A percentile compares a stretch with the other conserved stretches of the same genome.
phyloP scores from a whole-genome alignment of 495 filamentous ascomycete species.

The Xylaria telfairii region DNA sequence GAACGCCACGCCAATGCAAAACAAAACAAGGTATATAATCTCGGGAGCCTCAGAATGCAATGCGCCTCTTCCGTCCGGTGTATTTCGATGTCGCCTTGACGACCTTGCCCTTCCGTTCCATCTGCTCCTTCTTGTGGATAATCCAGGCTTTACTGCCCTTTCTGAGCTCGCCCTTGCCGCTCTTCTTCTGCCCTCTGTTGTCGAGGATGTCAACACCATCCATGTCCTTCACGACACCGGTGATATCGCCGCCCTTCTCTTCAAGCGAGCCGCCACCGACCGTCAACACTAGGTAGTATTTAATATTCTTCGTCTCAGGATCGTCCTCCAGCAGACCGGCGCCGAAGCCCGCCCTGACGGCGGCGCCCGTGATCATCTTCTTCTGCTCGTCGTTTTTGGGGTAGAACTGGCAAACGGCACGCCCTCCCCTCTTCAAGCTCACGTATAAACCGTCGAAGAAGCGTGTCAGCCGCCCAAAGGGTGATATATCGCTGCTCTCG shows the following conservation, averaged over 20 bases:
- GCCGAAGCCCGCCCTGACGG: slow-evolving; percentile 92
- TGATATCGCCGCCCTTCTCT: slow-evolving; percentile 75
- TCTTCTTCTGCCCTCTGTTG: slow-evolving; percentile 62
- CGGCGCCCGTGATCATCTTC: slow-evolving; percentile 86
- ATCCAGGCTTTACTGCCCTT: slow-evolving; percentile 94
- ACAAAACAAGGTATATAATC: slow-evolving; percentile 29
- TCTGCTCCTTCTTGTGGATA: slow-evolving; percentile 91
- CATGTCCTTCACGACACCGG: slow-evolving; percentile 83
- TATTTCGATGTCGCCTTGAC: slow-evolving; percentile 91
- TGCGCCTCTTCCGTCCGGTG: slow-evolving; percentile 84
- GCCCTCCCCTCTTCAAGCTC: slow-evolving; percentile 79
- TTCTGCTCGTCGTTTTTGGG: slow-evolving; percentile 93
- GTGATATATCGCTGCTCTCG: slow-evolving; percentile 80
- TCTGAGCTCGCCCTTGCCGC: slow-evolving; percentile 58
- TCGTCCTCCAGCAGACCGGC: slow-evolving; percentile 96
- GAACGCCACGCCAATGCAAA: slow-evolving; percentile 35
- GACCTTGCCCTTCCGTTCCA: slow-evolving; percentile 91
- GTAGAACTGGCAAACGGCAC: slow-evolving; percentile 97
- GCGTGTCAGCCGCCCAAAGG: slow-evolving; percentile 73
- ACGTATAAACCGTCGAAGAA: slow-evolving; percentile 96
- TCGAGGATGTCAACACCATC: slow-evolving; percentile 86
- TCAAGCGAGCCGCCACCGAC: slow-evolving; percentile 80
- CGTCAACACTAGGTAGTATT: slow-evolving; percentile 91
- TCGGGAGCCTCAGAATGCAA: slow-evolving; percentile 48
- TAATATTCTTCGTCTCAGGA: slow-evolving; percentile 90